phyloP scores from a whole-genome alignment of 2,329 filamentous ascomycete species.

The Cladosporium sp. region DNA sequence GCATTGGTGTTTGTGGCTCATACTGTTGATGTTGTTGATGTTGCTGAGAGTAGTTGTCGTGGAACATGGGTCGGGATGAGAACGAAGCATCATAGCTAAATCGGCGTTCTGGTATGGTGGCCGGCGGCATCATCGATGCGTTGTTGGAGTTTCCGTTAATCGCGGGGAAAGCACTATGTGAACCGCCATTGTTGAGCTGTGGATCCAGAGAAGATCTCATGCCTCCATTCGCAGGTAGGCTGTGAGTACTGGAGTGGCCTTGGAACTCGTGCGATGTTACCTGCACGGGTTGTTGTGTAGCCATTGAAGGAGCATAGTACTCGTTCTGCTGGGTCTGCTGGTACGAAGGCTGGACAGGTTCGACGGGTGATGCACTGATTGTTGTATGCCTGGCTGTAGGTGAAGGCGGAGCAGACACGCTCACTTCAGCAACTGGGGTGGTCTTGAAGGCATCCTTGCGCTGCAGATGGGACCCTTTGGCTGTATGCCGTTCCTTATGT shows the following conservation, averaged over 20 bases:
- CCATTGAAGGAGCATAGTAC: constrained; percentile 3
- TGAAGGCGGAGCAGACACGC: constrained; percentile 20
- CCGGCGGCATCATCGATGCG: constrained; percentile 17
- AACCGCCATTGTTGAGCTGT: constrained; percentile 3
- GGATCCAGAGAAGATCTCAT: constrained; percentile 7
- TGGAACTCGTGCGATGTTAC: neutral
- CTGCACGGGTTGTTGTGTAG: neutral
- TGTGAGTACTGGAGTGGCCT: neutral
- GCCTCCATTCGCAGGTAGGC: neutral
- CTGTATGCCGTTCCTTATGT: constrained; percentile 52
- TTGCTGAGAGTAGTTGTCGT: neutral
- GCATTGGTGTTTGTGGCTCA: constrained; percentile 28
- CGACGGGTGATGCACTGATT: constrained; percentile 24
- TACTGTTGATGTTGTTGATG: neutral
- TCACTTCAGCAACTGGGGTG: constrained; percentile 25
- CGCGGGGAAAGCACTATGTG: neutral
- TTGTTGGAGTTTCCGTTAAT: constrained; percentile 12
- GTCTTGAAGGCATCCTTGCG: constrained; percentile 70
- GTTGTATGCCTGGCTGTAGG: constrained; percentile 21
- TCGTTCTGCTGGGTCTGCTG: neutral
- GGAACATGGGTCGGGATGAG: constrained; percentile 2
- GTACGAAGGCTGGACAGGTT: neutral
- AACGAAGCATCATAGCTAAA: constrained; percentile 28
- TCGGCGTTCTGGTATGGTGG: constrained; percentile 21
- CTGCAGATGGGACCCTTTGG: constrained; percentile 72